phyloP scores from a whole-genome alignment of 805 yeast genomes.

The Hanseniaspora jakobsenii region DNA sequence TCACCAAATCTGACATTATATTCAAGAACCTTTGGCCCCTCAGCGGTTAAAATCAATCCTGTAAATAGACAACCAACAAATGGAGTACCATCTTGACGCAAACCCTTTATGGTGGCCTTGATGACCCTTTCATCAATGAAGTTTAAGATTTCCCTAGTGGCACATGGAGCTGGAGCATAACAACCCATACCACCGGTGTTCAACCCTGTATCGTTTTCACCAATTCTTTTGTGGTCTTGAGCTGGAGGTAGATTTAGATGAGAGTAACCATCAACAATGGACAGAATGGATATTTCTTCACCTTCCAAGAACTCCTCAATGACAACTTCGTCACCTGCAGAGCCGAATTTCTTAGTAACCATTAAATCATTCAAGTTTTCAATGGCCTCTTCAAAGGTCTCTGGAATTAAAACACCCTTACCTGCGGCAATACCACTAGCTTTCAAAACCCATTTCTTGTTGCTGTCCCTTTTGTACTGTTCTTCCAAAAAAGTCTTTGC shows the following conservation, averaged over 20 bases:
- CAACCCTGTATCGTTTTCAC: constrained; percentile 84
- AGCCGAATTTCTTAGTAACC: constrained; percentile 80
- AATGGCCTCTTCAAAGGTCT: constrained; percentile 68
- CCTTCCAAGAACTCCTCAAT: constrained; percentile 94
- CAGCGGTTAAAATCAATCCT: constrained; percentile 80
- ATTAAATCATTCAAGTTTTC: constrained; percentile 76
- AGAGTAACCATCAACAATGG: constrained; percentile 88
- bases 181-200: constrained; percentile 99
- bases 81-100: constrained; percentile 91
- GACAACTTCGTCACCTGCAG: constrained; percentile 89
- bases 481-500: constrained; percentile 55
- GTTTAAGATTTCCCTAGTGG: constrained; percentile 59
- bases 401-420: constrained; percentile 92
- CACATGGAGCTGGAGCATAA: constrained; percentile 95
- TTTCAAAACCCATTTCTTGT: constrained; percentile 77
- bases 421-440: constrained; percentile 99
- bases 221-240: constrained; percentile 93
- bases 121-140: constrained; percentile 65
- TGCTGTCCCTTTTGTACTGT: constrained; percentile 32
- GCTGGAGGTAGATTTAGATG: constrained; percentile 88
- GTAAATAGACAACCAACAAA: constrained; percentile 93
- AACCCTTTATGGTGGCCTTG: constrained; percentile 86
- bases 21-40: constrained; percentile 89
- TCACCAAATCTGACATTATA: constrained; percentile 98
- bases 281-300: constrained; percentile 86